Evolutionary conservation across 352 stramenopile genomes (phyloP).

Genomic region (Thraustochytrium sp.): DNA sequence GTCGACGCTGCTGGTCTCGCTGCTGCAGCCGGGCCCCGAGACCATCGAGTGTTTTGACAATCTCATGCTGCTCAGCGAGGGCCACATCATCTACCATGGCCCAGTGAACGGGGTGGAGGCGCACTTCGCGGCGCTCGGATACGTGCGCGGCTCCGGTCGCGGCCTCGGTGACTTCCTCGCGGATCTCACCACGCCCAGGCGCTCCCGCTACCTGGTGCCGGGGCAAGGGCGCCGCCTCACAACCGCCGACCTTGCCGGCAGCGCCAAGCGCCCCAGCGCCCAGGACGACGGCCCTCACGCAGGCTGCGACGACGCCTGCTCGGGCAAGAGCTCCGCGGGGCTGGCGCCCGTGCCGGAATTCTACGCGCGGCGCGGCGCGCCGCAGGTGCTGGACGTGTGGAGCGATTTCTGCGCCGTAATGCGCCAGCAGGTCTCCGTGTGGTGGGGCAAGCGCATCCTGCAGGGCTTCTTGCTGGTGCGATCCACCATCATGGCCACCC

Average conservation of each 20-base stretch:
- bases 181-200: slow-evolving; percentile 64
- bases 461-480: not conserved
- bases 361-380: not conserved
- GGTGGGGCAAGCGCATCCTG: not conserved
- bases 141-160: slow-evolving; percentile 55
- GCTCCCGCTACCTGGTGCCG: too few relatives aligned
- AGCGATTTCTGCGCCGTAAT: not conserved
- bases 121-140: slow-evolving; percentile 61
- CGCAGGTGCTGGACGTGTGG: not conserved
- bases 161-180: slow-evolving; percentile 83
- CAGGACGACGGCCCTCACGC: too few relatives aligned
- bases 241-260: too few relatives aligned
- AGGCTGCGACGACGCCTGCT: too few relatives aligned
- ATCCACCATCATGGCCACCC: not conserved
- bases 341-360: not conserved
- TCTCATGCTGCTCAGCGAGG: slow-evolving; percentile 82
- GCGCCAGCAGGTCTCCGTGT: not conserved
- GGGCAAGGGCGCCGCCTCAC: too few relatives aligned
- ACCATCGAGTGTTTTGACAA: slow-evolving; percentile 90
- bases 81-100: slow-evolving; percentile 83
- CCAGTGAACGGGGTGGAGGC: slow-evolving; percentile 52
- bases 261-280: too few relatives aligned
- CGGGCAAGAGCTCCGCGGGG: too few relatives aligned
- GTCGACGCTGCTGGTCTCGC: slow-evolving; percentile 63
- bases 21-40: slow-evolving; percentile 82